Base-by-base conservation (phyloP, 2,329 filamentous ascomycete species). In the Monilinia polystroma region DNA sequence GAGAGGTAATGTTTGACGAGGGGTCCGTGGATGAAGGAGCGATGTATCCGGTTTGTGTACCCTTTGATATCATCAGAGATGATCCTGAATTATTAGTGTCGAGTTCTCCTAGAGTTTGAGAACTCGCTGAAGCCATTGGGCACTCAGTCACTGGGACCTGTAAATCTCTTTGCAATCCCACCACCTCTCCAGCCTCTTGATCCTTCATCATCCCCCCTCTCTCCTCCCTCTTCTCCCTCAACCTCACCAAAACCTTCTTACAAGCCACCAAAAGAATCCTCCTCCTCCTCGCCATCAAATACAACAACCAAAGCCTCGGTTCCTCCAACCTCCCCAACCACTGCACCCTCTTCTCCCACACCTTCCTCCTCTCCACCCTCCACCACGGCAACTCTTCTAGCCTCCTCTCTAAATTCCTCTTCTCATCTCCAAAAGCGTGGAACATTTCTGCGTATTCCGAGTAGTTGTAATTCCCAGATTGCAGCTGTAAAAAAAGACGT, bases 321-420 rank as follows among this genome's bases (percentile, higher is more conserved):
- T 71, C 71, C 35, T 68, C 67, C 68, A 73, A 71, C n/a, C 68
- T 64, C n/a, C 70, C 63, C 57, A 73, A 51, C 70, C 71, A 72
- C 14, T 71, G 43, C 26, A 72, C 70, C n/a, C 71, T 67, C 35
- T 68, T 68, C 29, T 69, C 47, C 71, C 70, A 72, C 12, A 70
- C 69, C 2, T 26, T 32, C 32, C 57, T 68, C 63, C 71, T 60
- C 10, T 65, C 63, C 43, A 68, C 35, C 8, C 68, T 66, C 69
- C 69, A 73, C 71, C 71, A 72, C 2, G 65, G 66, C 2, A 73
- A 51, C 5, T 43, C 62, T 32, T 66, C 20, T 1, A 72, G 67
- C 41, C 70, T 51, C 14, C 63, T 54, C 18, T 70, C 53, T 12
- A 73, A 45, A 43, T 66, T 63, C 29, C 66, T 57, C 54, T 70